phyloP scores from a whole-genome alignment of 345 rosid genomes.

The Toxicodendron radicans region DNA sequence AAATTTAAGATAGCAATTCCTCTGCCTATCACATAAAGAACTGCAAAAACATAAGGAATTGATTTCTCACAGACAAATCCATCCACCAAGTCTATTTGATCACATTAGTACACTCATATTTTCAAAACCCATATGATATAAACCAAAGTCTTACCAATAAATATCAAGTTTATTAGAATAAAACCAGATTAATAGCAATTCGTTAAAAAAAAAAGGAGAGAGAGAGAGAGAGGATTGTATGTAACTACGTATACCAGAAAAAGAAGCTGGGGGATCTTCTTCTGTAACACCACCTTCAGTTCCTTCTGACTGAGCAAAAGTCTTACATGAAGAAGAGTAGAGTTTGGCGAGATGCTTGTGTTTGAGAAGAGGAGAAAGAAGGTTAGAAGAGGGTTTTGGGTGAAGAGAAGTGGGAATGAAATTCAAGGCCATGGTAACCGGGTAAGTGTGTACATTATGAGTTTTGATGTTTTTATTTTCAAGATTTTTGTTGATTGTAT shows the following conservation, averaged over 20 bases:
- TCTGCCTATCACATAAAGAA: neutral
- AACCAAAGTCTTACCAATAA: neutral
- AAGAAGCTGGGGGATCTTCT: constrained; percentile 37
- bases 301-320: constrained; percentile 45
- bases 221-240: too few species aligned
- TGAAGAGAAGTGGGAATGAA: constrained; percentile 28
- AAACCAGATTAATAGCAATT: neutral
- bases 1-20: too few species aligned
- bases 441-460: neutral
- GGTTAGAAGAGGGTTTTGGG: constrained; percentile 21
- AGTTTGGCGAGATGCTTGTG: constrained; percentile 26
- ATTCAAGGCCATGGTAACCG: constrained; percentile 38
- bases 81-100: neutral
- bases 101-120: neutral
- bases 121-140: neutral
- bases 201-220: too few species aligned
- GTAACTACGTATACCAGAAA: constrained; percentile 53
- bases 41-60: neutral
- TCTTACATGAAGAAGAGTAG: constrained; percentile 19
- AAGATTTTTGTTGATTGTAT: neutral
- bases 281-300: constrained; percentile 42
- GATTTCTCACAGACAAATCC: neutral
- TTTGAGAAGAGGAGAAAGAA: constrained; percentile 22
- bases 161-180: neutral
- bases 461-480: neutral